Evolutionary conservation across 2,329 filamentous ascomycete species (phyloP).

Genomic region (Zymoseptoria brevis): DNA sequence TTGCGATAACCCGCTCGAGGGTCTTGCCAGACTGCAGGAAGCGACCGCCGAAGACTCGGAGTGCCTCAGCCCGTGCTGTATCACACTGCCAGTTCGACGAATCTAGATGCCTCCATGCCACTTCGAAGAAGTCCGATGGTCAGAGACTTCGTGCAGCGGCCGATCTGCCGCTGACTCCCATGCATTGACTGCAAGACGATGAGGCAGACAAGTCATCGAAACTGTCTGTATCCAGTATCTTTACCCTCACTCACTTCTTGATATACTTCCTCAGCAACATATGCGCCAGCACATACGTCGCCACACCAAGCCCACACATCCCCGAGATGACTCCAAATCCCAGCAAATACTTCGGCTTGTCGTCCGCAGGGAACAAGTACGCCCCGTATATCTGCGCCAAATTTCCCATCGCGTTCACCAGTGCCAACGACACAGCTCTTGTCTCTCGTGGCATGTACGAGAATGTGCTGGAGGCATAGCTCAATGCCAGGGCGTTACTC

Average conservation of each 20-base stretch:
- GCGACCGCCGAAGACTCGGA: background rate
- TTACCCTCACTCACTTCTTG: background rate
- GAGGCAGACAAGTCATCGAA: background rate
- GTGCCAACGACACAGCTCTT: conserved; percentile 23
- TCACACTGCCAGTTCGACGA: background rate
- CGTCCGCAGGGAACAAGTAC: conserved; percentile 28
- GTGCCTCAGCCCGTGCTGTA: background rate
- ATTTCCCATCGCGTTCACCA: conserved; percentile 28
- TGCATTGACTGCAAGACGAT: background rate
- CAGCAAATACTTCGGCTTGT: conserved; percentile 28
- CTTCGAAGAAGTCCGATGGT: too few species aligned
- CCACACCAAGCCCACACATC: conserved; percentile 30
- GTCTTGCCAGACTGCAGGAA: too few species aligned
- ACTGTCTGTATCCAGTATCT: background rate
- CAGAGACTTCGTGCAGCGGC: too few species aligned
- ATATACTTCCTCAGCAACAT: conserved; percentile 11
- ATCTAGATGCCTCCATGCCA: too few species aligned
- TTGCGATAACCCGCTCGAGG: background rate
- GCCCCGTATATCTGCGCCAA: conserved; percentile 31
- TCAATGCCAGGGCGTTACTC: conserved; percentile 44
- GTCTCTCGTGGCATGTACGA: conserved; percentile 34
- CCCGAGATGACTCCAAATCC: conserved; percentile 39
- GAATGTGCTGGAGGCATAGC: conserved; percentile 47
- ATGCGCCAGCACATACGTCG: conserved; percentile 16
- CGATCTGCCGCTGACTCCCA: too few species aligned